Base-by-base conservation (phyloP, 2,329 filamentous ascomycete genomes). In the Diaporthe australafricana region DNA sequence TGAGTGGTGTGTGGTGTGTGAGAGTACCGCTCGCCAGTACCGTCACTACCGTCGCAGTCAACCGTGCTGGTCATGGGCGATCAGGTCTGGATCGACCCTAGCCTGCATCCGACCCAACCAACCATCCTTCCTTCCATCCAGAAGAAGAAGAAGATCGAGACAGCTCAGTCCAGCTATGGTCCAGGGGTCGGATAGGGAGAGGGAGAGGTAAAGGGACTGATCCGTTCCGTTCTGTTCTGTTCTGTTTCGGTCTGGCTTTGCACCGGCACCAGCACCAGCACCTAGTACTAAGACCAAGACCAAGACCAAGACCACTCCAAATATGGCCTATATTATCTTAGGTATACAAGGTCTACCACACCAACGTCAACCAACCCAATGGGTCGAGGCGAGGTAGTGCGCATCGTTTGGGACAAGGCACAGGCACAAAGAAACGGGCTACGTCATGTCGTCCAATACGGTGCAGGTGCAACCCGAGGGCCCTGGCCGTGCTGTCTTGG, bases 361-460 rank as follows among this genome's bases (percentile, higher is more conserved):
- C 11, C 57, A 35, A 63, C 42, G n/a, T n/a, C n/a, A n/a, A 17
- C 20, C 60, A 35, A 5, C 42, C 40, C 6, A 25, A 35, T 32
- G n/a, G 38, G 57, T 48, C 11, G 17, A 57, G n/a, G 9, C 35
- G 7, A 16, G 12, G 11, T 30, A 16, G 40, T 22, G 27, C 57
- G 6, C 27, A 17, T 63, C 27, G 57, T 63, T n/a, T 63, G 57
- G 57, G 57, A 63, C 57, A 65, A n/a, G 60, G 60, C 45, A 65
- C 60, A 65, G 60, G 60, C 60, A 65, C 60, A 65, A 65, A 65
- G 60, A 27, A 65, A 35, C 60, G n/a, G 14, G 12, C 60, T 65
- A 65, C 60, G 60, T 65, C 60, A 50, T 55, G 17, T 17, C 27
- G 42, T n/a, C 47, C 55, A 48, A 48, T 42, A 48, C 42, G 25